These are phyloP conservation scores for Mycena latifolia DNA, from an alignment of 768 basidiomycete species.

Conservation along the genomic window DNA sequence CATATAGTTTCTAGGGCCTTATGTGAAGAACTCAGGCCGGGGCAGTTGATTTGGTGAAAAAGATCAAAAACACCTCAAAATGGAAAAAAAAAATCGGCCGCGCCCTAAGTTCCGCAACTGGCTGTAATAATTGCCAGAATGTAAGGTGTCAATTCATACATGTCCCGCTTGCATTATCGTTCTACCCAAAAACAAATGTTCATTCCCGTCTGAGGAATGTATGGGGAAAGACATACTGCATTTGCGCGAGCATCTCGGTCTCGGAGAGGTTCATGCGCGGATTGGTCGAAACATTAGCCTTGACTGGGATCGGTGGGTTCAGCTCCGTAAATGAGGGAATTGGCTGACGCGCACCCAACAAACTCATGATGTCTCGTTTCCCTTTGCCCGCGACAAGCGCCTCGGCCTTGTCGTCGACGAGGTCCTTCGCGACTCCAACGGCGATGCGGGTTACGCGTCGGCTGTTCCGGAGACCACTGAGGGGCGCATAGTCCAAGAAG, in stretches of 20 bases:
- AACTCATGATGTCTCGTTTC: conserved; percentile 66
- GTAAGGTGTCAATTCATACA: background rate
- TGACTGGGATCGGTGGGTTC: background rate
- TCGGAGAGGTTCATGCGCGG: conserved; percentile 35
- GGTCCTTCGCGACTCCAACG: conserved; percentile 57
- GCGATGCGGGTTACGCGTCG: conserved; percentile 42
- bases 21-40: too few relatives aligned
- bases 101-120: too few relatives aligned
- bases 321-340: background rate
- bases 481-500: conserved; percentile 18
- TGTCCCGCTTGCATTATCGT: conserved; percentile 28
- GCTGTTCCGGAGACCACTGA: conserved; percentile 13
- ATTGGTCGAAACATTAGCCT: conserved; percentile 35
- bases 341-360: conserved; percentile 60
- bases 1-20: too few relatives aligned
- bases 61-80: too few relatives aligned
- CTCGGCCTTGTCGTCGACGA: conserved; percentile 63
- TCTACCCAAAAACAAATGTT: background rate
- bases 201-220: background rate
- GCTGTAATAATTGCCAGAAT: conserved; percentile 40
- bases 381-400: conserved; percentile 61
- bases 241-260: conserved; percentile 49
- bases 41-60: too few relatives aligned
- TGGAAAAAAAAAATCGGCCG: too few relatives aligned
- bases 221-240: conserved; percentile 40